Conservation (phyloP, 352 stramenopile species). For the Thalassiosira delicatula region DNA sequence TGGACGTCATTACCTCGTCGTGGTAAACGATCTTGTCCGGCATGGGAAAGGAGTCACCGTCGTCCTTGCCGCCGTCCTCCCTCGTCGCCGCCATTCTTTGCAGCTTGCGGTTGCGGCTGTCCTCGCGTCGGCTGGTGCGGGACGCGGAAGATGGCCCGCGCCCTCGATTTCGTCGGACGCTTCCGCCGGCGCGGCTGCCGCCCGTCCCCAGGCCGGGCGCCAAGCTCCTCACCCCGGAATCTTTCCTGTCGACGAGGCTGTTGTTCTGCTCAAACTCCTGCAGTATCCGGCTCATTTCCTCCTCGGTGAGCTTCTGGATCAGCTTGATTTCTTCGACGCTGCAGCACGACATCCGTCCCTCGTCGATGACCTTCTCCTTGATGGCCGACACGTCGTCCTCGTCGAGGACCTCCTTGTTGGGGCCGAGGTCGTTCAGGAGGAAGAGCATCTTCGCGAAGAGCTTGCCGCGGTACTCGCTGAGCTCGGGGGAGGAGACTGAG, state of each 20-base stretch:
- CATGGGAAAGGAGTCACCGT: too few species aligned
- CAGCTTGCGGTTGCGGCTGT: too few species aligned
- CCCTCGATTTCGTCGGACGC: too few species aligned
- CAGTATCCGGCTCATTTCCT: constrained; percentile 48
- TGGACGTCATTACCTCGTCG: constrained; percentile 14
- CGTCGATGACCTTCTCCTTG: constrained; percentile 21
- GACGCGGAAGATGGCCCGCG: too few species aligned
- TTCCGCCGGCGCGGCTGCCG: too few species aligned
- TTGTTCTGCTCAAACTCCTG: constrained; percentile 31
- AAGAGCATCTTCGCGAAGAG: constrained; percentile 45
- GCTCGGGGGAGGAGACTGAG: too few species aligned
- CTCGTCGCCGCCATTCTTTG: too few species aligned
- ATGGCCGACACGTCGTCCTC: constrained; percentile 5
- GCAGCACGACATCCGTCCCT: constrained; percentile 12
- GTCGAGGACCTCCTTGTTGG: constrained; percentile 6
- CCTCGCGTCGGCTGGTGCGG: too few species aligned
- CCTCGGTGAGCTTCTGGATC: constrained; percentile 43
- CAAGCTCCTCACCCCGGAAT: too few species aligned
- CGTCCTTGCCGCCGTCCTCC: not conserved
- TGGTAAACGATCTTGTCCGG: constrained; percentile 26
- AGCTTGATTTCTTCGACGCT: constrained; percentile 41
- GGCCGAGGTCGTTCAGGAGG: constrained; percentile 34
- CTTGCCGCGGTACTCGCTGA: constrained; percentile 35
- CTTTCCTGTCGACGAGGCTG: constrained; percentile 19
- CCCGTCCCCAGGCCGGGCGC: too few species aligned